Evolutionary conservation across 23 red algal genomes (phyloP), one percentile per base, ranked within the genome.

Genomic region (Gracilaria caudata): DNA sequence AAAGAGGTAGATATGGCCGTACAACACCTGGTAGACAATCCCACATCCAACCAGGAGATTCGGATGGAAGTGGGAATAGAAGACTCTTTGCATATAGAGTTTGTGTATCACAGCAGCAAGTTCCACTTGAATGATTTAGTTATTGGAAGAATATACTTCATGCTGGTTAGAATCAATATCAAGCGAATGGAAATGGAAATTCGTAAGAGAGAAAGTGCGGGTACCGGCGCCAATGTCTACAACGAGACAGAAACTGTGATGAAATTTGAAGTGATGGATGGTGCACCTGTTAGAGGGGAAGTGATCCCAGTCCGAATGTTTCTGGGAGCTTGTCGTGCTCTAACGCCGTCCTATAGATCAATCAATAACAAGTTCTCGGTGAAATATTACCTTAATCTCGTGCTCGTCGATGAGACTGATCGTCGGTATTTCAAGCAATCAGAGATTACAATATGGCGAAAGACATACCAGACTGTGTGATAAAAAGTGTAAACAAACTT

Each of bases 161-260:
- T 99, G 81, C 68, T 94, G 10, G 93, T 95, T 20, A 46, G 89
- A 25, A 94, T 99, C 90, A 93, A 87, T 55, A 90, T 99, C 21
- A 95, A 95, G 79, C 90, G 97, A 32, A 95, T 95, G 93, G 97
- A 99, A 76, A 73, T 99, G 77, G 97, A 99, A 86, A 94, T 99
- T 49, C 91, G 92, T 9, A 94, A 92, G 54, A 76, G 91, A 0
- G 97, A 99, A 78, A 80, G 45, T 61, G 95, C 90, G 19, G 95
- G 95, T 37, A 81, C 90, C 58, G 97, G 93, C 21, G 73, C 78
- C 33, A 81, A 80, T 61, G 88, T 96, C 16, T 84, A 93, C 53
- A 95, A 91, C 47, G 92, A 99, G 45, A 94, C 88, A 6, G 97
- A 95, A 44, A 95, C 93, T 41, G 83, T 99, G 30, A 94, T 86